phyloP scores from a whole-genome alignment of 2,329 filamentous ascomycete genomes.

The Aspergillus fischeri region DNA sequence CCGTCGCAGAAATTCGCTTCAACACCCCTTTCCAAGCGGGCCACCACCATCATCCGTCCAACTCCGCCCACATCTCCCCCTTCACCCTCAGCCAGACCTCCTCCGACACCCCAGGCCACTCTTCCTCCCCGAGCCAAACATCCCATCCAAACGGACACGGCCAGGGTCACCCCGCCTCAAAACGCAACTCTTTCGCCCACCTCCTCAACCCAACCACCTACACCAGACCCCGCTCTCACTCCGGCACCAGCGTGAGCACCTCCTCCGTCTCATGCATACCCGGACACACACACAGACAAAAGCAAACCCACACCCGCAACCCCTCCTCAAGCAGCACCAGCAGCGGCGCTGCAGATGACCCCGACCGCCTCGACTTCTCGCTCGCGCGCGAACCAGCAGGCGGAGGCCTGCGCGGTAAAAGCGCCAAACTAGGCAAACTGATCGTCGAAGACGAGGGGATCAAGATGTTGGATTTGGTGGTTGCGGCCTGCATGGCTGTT shows the following conservation, averaged over 20 bases:
- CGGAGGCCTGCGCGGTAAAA: slow-evolving; percentile 77
- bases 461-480: slow-evolving; percentile 91
- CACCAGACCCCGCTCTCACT: slow-evolving; percentile 24
- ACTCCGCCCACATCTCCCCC: slow-evolving; percentile 19
- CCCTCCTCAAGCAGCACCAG: slow-evolving; percentile 28
- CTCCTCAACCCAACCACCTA: slow-evolving; percentile 29
- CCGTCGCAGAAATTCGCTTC: slow-evolving; percentile 82
- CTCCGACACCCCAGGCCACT: slow-evolving; percentile 2
- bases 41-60: slow-evolving; percentile 20
- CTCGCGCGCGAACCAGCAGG: slow-evolving; percentile 80
- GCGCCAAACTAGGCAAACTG: slow-evolving; percentile 89
- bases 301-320: slow-evolving; percentile 27
- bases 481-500: slow-evolving; percentile 84
- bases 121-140: background rate
- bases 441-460: slow-evolving; percentile 84
- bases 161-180: slow-evolving; percentile 11
- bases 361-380: slow-evolving; percentile 61
- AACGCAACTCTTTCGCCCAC: slow-evolving; percentile 28
- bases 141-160: background rate
- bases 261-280: slow-evolving; percentile 8
- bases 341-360: slow-evolving; percentile 16
- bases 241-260: slow-evolving; percentile 14
- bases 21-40: slow-evolving; percentile 64
- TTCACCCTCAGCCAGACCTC: slow-evolving; percentile 19
- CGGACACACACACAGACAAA: slow-evolving; percentile 15